A percentile compares a stretch with the other conserved stretches of the same genome.
Conservation (phyloP, 306 rosid species). For the Begonia fuchsioides region DNA sequence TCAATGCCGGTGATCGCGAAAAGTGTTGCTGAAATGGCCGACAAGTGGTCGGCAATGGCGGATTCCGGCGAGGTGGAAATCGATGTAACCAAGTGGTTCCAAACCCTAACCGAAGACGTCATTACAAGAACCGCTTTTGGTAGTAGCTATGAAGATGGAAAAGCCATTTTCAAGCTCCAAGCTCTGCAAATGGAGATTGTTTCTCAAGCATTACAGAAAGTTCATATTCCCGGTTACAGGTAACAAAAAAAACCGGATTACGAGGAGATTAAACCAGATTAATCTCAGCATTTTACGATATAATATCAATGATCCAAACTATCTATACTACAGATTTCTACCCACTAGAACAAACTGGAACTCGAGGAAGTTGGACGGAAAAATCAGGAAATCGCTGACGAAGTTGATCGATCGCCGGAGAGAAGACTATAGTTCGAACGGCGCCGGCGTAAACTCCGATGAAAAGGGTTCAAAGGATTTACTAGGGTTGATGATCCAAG, state of each 20-base stretch:
- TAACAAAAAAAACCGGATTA: neutral
- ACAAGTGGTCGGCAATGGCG: conserved; percentile 52
- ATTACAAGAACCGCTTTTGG: conserved; percentile 79
- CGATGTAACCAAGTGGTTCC: conserved; percentile 82
- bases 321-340: conserved; percentile 27
- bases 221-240: conserved; percentile 85
- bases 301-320: too few species aligned
- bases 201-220: conserved; percentile 75
- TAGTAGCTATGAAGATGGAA: conserved; percentile 88
- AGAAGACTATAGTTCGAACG: conserved; percentile 11
- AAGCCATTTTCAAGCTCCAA: conserved; percentile 65
- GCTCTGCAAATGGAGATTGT: conserved; percentile 71
- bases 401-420: conserved; percentile 36
- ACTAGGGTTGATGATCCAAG: conserved; percentile 75
- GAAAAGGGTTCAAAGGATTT: conserved; percentile 50
- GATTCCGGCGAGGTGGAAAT: conserved; percentile 65
- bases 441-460: neutral
- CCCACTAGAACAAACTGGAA: conserved; percentile 64
- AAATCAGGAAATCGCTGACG: conserved; percentile 44
- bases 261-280: too few species aligned
- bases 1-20: conserved; percentile 74
- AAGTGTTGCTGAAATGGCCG: conserved; percentile 70
- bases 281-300: too few species aligned
- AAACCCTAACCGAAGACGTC: conserved; percentile 67
- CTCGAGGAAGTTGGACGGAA: conserved; percentile 62